Conservation (phyloP, 345 rosid genomes). For the Eucalyptus paniculata region DNA sequence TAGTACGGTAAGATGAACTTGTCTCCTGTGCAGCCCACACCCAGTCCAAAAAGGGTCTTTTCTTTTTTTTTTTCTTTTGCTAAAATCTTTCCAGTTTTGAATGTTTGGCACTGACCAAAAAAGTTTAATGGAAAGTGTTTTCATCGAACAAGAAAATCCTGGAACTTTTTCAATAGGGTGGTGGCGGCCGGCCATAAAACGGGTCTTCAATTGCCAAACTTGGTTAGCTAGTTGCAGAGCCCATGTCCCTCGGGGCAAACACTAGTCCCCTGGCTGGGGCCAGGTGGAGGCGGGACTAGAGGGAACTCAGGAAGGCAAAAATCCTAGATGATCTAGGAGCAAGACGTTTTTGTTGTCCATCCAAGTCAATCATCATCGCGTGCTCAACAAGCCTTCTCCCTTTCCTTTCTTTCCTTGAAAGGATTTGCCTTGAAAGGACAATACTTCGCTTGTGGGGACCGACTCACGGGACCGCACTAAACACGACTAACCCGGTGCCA, state of each 20-base stretch:
- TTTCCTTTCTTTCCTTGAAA: neutral
- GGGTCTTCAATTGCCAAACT: neutral
- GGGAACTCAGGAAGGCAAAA: neutral
- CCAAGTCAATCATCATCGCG: neutral
- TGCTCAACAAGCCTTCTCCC: neutral
- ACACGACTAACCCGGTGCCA: neutral
- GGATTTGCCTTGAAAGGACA: neutral
- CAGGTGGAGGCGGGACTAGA: neutral
- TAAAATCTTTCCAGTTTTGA: neutral
- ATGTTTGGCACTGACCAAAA: neutral
- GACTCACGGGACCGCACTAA: neutral
- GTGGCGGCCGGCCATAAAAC: neutral
- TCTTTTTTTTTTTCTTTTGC: too few species aligned
- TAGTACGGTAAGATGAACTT: neutral
- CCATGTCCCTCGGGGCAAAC: neutral
- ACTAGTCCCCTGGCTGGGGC: neutral
- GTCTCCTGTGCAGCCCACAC: neutral
- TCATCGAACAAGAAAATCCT: fast-evolving
- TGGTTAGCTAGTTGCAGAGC: fast-evolving
- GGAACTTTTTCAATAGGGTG: neutral
- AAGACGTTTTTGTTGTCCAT: fast-evolving
- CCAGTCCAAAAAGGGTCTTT: neutral
- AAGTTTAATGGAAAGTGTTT: neutral
- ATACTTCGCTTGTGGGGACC: neutral
- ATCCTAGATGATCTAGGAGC: neutral